These are phyloP conservation scores for Scheffersomyces quercinus DNA, from an alignment of 1,139 yeast species.

Conservation along the genomic window DNA sequence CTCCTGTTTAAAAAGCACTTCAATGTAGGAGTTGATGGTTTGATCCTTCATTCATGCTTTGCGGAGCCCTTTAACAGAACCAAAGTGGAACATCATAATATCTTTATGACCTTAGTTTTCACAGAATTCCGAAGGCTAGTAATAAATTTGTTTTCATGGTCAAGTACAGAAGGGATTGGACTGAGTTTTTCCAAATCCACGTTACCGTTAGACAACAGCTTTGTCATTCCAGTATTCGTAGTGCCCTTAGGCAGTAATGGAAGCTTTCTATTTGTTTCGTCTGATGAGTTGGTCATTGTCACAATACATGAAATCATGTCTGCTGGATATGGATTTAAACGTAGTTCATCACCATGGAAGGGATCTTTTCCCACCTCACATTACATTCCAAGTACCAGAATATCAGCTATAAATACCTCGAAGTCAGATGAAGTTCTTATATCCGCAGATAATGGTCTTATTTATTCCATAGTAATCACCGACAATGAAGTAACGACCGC, in stretches of 20 bases:
- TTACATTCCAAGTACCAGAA: constrained; percentile 25
- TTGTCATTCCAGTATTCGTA: constrained; percentile 42
- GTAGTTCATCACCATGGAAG: constrained; percentile 15
- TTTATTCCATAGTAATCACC: constrained; percentile 29
- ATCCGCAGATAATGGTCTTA: constrained; percentile 42
- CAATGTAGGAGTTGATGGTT: constrained; percentile 44
- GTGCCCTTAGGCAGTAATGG: constrained; percentile 32
- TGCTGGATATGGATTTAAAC: constrained; percentile 40
- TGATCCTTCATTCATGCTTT: constrained; percentile 44
- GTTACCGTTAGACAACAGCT: constrained; percentile 39
- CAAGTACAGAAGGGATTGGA: constrained; percentile 25
- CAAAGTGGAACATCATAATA: constrained; percentile 29
- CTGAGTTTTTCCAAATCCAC: constrained; percentile 24
- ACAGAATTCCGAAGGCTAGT: constrained; percentile 39
- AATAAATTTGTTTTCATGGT: constrained; percentile 45
- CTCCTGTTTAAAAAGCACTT: constrained; percentile 37
- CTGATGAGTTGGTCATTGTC: constrained; percentile 26
- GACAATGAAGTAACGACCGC: constrained; percentile 6
- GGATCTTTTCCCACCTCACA: constrained; percentile 41
- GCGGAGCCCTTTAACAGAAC: constrained; percentile 33
- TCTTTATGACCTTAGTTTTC: constrained; percentile 37
- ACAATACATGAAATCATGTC: constrained; percentile 48
- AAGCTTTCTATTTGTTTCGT: constrained; percentile 37
- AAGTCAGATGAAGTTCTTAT: constrained; percentile 36
- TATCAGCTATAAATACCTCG: constrained; percentile 9